Base-by-base conservation (phyloP, 495 filamentous ascomycete species). In the Aspergillus baeticus region DNA sequence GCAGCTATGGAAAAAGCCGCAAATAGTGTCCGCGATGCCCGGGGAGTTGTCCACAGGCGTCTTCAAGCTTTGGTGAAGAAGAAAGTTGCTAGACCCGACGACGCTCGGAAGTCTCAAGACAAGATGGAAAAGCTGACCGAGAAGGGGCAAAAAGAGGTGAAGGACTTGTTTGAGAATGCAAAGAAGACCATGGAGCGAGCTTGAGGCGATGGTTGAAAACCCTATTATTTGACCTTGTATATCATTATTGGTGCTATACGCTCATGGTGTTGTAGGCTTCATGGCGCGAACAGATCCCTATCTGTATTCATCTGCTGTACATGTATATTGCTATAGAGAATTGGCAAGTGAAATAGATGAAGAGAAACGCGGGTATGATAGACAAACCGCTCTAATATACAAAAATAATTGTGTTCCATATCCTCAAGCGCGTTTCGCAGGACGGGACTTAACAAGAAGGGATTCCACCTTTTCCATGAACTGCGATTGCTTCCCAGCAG, bases 101-200 rank as follows among this genome's bases (percentile, higher is more conserved):
- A 90, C 67, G 71, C 85, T 64, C 75, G 81, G 59, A 86, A 83
- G 65, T 83, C 86, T 6, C 78, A 84, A 39, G 79, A 82, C 45
- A 79, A 82, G 74, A 81, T 92, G 81, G 87, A 91, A 63, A 90
- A 90, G 73, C 60, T 89, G 53, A 83, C 88, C 35, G 87, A 92
- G 56, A 85, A 85, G 64, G 79, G 81, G 47, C 79, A 84, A 62
- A 81, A 75, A 55, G 85, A 84, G 56, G 82, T 92, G 14, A 87
- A 86, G 70, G 80, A 77, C 54, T 70, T 82, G 31, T 87, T 90
- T 66, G 89, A 93, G 59, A 75, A 75, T 23, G 80, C 81, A 10
- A 80, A 81, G 68, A 86, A 84, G 72, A 75, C 70, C 13, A 68
- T 87, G 66, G 81, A 84, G 59, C 70, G 75, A 39, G 61, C 51